Evolutionary conservation across 164 flowering plant species (phyloP).

Genomic region (Malania oleifera): DNA sequence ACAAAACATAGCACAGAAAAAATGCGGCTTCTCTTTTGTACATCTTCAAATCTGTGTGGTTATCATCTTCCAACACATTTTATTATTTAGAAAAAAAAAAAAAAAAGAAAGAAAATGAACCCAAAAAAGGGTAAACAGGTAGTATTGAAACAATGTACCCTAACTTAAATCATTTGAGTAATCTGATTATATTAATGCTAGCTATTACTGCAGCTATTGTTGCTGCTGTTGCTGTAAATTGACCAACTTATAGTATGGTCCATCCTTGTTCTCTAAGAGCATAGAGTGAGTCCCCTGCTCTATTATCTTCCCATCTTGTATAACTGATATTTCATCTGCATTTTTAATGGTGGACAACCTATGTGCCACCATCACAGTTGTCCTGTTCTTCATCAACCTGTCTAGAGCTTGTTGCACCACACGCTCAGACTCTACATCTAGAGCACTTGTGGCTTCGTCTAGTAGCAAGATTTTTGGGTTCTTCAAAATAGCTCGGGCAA

Average conservation of each 20-base stretch:
- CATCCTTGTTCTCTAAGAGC: constrained; percentile 56
- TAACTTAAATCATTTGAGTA: background rate
- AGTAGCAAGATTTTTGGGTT: constrained; percentile 82
- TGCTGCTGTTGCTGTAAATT: constrained; percentile 76
- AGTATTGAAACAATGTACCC: background rate
- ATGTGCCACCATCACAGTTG: constrained; percentile 90
- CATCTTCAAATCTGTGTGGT: no score
- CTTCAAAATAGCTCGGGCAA: constrained; percentile 86
- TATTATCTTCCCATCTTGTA: constrained; percentile 80
- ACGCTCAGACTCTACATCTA: constrained; percentile 86
- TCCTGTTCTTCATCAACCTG: constrained; percentile 72
- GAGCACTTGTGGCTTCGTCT: constrained; percentile 96
- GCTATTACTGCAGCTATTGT: constrained; percentile 16
- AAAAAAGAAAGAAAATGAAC: no score
- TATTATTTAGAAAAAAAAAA: no score
- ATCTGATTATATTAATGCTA: no score
- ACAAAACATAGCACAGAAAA: no score
- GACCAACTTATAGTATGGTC: constrained; percentile 70
- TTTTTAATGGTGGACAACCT: constrained; percentile 83
- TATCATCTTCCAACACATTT: no score
- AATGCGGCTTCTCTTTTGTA: no score
- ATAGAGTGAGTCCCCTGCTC: constrained; percentile 81
- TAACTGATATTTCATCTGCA: constrained; percentile 78
- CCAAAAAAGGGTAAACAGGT: background rate
- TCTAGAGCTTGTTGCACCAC: constrained; percentile 88